phyloP scores from a whole-genome alignment of 176 grass and related monocot species.

The Carex cristatella region DNA sequence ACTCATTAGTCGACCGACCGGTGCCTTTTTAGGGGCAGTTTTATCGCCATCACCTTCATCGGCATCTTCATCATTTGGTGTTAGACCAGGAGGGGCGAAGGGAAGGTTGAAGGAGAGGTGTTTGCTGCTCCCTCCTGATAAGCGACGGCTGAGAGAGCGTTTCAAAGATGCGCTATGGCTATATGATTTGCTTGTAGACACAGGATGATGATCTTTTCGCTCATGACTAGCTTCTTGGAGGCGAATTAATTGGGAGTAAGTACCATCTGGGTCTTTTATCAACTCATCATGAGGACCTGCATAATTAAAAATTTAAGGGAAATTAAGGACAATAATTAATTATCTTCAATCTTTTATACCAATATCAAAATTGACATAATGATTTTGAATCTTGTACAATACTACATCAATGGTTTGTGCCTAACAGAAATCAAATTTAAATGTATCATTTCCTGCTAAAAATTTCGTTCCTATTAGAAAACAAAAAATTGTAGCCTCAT shows the following conservation, averaged over 20 bases:
- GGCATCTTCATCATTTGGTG: not conserved
- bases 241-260: conserved; percentile 62
- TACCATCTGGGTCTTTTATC: conserved; percentile 54
- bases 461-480: not conserved
- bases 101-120: conserved; percentile 37
- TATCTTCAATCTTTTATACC: not conserved
- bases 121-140: conserved; percentile 42
- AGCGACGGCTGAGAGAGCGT: conserved; percentile 48
- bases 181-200: conserved; percentile 33
- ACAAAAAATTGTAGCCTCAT: not conserved
- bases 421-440: not conserved
- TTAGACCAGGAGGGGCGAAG: conserved; percentile 25
- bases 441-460: not conserved
- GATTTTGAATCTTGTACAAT: not conserved
- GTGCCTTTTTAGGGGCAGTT: conserved; percentile 36
- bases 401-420: not conserved
- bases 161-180: conserved; percentile 55
- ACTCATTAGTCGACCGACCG: conserved; percentile 43
- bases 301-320: conserved; percentile 4
- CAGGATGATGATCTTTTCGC: conserved; percentile 22
- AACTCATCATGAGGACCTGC: conserved; percentile 64
- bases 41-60: not conserved
- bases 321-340: not conserved
- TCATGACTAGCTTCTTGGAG: conserved; percentile 41
- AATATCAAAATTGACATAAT: not conserved